Evolutionary conservation across 73 alveolate species (phyloP).

Genomic region (Paramecium tetraurelia): DNA sequence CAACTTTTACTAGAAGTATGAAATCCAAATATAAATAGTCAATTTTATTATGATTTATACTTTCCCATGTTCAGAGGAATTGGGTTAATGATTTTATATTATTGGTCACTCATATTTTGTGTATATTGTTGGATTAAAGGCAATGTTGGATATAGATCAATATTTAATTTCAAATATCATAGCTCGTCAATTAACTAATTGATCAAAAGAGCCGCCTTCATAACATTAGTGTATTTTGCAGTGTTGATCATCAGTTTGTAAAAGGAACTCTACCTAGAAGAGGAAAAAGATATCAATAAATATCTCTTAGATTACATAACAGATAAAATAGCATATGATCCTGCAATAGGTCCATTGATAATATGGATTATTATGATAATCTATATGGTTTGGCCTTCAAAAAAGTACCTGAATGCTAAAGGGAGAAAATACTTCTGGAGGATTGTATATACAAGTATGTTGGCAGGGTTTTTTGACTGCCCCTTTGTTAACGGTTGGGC

Average conservation of each 20-base stretch:
- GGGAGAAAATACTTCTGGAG: slow-evolving; percentile 33
- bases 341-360: slow-evolving; percentile 7
- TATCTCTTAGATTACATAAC: neutral
- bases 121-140: slow-evolving; percentile 42
- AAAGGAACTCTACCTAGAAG: neutral
- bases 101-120: slow-evolving; percentile 46
- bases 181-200: neutral
- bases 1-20: neutral
- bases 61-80: slow-evolving; percentile 30
- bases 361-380: slow-evolving; percentile 12
- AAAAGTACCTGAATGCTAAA: neutral
- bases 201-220: neutral
- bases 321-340: neutral
- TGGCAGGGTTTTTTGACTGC: neutral
- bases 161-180: neutral
- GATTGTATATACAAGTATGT: neutral
- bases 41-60: slow-evolving; percentile 5
- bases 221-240: neutral
- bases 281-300: neutral
- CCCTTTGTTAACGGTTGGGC: slow-evolving; percentile 18
- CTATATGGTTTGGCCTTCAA: slow-evolving; percentile 25
- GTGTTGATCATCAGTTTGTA: neutral
- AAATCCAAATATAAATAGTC: neutral
- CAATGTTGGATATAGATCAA: slow-evolving; percentile 41
- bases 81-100: slow-evolving; percentile 21